phyloP scores from a whole-genome alignment of 1,139 yeast species.

The Sugiyamaella novakii region DNA sequence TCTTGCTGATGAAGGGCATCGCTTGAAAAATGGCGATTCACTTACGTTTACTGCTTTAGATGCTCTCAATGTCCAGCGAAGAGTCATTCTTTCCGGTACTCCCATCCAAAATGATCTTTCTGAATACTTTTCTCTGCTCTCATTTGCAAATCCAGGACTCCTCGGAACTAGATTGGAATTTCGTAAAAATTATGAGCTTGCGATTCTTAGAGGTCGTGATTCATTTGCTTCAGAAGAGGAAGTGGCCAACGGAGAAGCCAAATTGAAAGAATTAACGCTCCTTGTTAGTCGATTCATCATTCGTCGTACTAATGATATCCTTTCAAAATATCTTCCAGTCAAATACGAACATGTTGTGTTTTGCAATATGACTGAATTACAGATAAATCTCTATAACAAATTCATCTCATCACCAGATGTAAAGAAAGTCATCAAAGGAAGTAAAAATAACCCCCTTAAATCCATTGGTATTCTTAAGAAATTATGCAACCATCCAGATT shows the following conservation, averaged over 20 bases:
- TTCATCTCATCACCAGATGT: constrained; percentile 83
- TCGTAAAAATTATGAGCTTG: constrained; percentile 78
- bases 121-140: constrained; percentile 87
- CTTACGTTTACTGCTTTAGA: constrained; percentile 87
- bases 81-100: constrained; percentile 94
- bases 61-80: constrained; percentile 76
- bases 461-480: constrained; percentile 89
- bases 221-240: constrained; percentile 87
- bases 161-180: constrained; percentile 84
- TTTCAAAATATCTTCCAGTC: constrained; percentile 90
- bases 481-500: constrained; percentile 90
- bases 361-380: constrained; percentile 81
- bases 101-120: constrained; percentile 97
- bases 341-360: constrained; percentile 96
- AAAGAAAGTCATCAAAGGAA: constrained; percentile 65
- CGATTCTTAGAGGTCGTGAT: constrained; percentile 83
- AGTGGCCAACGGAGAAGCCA: constrained; percentile 67
- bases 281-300: constrained; percentile 89
- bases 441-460: constrained; percentile 80
- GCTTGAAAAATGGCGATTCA: constrained; percentile 93
- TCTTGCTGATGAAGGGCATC: constrained; percentile 95
- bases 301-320: constrained; percentile 91
- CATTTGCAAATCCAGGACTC: constrained; percentile 93
- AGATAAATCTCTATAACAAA: constrained; percentile 66
- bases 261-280: constrained; percentile 68